Evolutionary conservation across 1,139 yeast species (phyloP), one percentile per base, ranked within the genome.

Genomic region (Sugiyamaella paludigena): DNA sequence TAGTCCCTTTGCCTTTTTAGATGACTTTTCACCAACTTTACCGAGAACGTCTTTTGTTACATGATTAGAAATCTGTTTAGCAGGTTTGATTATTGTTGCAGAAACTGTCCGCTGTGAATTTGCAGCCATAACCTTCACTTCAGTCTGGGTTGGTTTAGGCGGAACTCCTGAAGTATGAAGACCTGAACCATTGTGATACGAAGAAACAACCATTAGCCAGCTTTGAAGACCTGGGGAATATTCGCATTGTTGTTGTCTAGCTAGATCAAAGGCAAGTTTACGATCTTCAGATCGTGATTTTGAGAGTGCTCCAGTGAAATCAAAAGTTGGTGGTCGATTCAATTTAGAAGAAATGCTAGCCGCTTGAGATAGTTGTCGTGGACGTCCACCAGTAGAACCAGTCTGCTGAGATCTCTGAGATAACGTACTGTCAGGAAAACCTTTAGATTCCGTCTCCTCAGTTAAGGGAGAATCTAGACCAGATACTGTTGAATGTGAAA

Each of bases 1-100:
- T 40, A 69, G 54, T 27, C 69, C 67, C 53, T 62, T 63, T n/a
- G 72, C 71, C 36, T 59, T 62, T 52, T 59, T 61, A 31, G 64
- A 48, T 7, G 66, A 56, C 58, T 65, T 65, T 47, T 66, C 71
- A 3, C 71, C 68, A 7, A 68, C 67, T 45, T 62, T 61, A 35
- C 63, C 64, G 35, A 67, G 56, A 43, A 56, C 60, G 45, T 54
- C 59, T 46, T 57, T 57, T 12, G 47, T 26, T 11, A 42, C 35
- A 13, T 51, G 50, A 32, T 57, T 58, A 10, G 50, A 49, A 31
- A 56, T 43, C 36, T 51, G 49, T 46, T 56, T 59, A 24, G 63
- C 62, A 1, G 63, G 64, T 29, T 58, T 49, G 35, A 59, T 56
- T 30, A 58, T 47, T 8, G 61, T 55, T 1, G 60, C 56, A 1